These are phyloP conservation scores for Paecilomyces fulvus DNA, from an alignment of 2,329 filamentous ascomycete genomes.

Conservation along the genomic window DNA sequence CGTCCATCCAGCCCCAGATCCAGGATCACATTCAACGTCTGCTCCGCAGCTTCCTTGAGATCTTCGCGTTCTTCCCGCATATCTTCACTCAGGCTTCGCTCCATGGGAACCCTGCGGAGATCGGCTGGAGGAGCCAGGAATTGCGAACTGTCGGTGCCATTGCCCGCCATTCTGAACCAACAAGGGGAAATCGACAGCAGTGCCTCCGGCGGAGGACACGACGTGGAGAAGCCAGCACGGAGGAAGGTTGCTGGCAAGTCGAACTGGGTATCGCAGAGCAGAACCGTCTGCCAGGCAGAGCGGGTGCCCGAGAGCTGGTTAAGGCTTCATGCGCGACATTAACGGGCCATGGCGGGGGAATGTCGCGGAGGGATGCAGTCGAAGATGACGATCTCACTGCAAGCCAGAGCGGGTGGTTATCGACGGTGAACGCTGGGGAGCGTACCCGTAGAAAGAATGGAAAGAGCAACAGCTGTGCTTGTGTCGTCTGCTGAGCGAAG, in stretches of 20 bases:
- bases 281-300: slow-evolving; percentile 38
- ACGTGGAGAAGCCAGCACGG: slow-evolving; percentile 5
- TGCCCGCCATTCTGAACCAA: slow-evolving; percentile 32
- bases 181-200: background rate
- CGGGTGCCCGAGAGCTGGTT: slow-evolving; percentile 33
- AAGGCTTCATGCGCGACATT: slow-evolving; percentile 33
- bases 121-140: slow-evolving; percentile 37
- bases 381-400: slow-evolving; percentile 3
- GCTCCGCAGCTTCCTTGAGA: slow-evolving; percentile 87
- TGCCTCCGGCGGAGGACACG: slow-evolving; percentile 4
- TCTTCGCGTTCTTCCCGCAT: slow-evolving; percentile 91
- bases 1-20: slow-evolving; percentile 85
- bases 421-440: background rate
- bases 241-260: background rate
- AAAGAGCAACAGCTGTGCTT: background rate
- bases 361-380: background rate
- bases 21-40: slow-evolving; percentile 92
- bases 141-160: slow-evolving; percentile 28
- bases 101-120: slow-evolving; percentile 37
- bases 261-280: slow-evolving; percentile 19
- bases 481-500: background rate
- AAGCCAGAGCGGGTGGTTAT: background rate
- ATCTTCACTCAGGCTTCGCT: slow-evolving; percentile 68
- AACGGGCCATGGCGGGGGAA: slow-evolving; percentile 28
- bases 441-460: background rate